A percentile compares a stretch with the other conserved stretches of the same genome.
phyloP scores from a whole-genome alignment of 2,329 filamentous ascomycete genomes.

The Ustilaginoidea virens region DNA sequence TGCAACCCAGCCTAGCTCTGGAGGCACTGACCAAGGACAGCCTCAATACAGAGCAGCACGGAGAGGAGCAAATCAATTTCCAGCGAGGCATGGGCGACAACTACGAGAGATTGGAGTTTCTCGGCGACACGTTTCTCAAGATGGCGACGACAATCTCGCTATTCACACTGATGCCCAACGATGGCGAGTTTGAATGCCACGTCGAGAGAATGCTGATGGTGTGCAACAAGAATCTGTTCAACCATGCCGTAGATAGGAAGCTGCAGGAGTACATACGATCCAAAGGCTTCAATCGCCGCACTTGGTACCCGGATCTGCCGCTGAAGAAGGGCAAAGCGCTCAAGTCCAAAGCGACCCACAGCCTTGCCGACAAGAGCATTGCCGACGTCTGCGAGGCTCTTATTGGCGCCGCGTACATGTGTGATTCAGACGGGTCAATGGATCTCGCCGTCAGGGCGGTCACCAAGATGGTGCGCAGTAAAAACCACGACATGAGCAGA shows the following conservation, averaged over 20 bases:
- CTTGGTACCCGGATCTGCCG: conserved; percentile 76
- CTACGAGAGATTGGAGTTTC: conserved; percentile 85
- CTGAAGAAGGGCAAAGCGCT: conserved; percentile 57
- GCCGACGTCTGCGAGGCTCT: conserved; percentile 91
- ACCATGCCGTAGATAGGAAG: conserved; percentile 52
- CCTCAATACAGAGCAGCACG: conserved; percentile 64
- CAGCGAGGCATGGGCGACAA: conserved; percentile 83
- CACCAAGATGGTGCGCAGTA: conserved; percentile 51
- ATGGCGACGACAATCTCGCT: conserved; percentile 86
- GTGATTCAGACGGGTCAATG: conserved; percentile 24
- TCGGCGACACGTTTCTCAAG: conserved; percentile 89
- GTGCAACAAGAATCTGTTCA: conserved; percentile 81
- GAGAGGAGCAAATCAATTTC: conserved; percentile 52
- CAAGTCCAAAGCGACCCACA: conserved; percentile 35
- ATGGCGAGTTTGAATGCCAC: conserved; percentile 77
- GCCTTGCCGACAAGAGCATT: conserved; percentile 73
- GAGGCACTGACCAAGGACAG: conserved; percentile 90
- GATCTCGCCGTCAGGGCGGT: conserved; percentile 48
- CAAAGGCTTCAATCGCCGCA: conserved; percentile 63
- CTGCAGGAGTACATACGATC: conserved; percentile 67
- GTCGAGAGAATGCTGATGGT: conserved; percentile 81
- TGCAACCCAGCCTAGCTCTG: conserved; percentile 56
- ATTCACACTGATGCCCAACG: conserved; percentile 59
- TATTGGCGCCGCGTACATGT: conserved; percentile 69
- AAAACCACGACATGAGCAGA: conserved; percentile 50